A percentile compares a stretch with the other conserved stretches of the same genome.
phyloP scores from a whole-genome alignment of 371 early-diverging fungal species.

The Apophysomyces variabilis region DNA sequence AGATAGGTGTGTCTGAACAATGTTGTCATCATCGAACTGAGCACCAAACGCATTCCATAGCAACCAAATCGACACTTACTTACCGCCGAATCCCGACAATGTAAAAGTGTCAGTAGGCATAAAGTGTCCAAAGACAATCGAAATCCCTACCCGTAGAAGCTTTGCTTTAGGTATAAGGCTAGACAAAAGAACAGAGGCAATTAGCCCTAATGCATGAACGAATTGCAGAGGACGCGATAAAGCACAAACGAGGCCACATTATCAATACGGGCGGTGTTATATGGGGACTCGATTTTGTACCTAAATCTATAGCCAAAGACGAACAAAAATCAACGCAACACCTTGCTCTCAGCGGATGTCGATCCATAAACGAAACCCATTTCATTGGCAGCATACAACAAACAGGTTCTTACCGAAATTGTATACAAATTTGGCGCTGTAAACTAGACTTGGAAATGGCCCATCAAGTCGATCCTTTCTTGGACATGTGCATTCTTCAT shows the following conservation, averaged over 20 bases:
- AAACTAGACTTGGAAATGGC: conserved; percentile 23
- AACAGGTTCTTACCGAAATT: conserved; percentile 19
- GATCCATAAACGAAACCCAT: conserved; percentile 48
- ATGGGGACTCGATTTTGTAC: conserved; percentile 69
- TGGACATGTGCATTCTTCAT: conserved; percentile 64
- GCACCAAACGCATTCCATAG: background rate
- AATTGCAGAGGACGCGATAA: conserved; percentile 20
- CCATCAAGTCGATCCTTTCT: conserved; percentile 14
- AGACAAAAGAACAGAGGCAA: background rate
- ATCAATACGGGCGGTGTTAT: conserved; percentile 63
- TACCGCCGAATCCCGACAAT: conserved; percentile 17
- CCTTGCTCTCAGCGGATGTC: conserved; percentile 64
- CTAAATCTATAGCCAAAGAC: conserved; percentile 33
- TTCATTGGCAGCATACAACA: conserved; percentile 32
- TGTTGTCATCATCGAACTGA: background rate
- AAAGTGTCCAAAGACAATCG: conserved; percentile 4
- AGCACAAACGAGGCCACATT: conserved; percentile 35
- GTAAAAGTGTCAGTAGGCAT: conserved; percentile 23
- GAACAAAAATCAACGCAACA: conserved; percentile 45
- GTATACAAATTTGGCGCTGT: conserved; percentile 64
- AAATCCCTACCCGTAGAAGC: conserved; percentile 13
- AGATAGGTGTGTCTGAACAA: conserved; percentile 11
- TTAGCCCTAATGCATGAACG: background rate
- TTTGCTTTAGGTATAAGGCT: conserved; percentile 13
- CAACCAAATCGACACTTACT: conserved; percentile 16